A percentile compares a stretch with the other conserved stretches of the same genome.
phyloP scores from a whole-genome alignment of 306 rosid species.

The Acacia melanoxylon region DNA sequence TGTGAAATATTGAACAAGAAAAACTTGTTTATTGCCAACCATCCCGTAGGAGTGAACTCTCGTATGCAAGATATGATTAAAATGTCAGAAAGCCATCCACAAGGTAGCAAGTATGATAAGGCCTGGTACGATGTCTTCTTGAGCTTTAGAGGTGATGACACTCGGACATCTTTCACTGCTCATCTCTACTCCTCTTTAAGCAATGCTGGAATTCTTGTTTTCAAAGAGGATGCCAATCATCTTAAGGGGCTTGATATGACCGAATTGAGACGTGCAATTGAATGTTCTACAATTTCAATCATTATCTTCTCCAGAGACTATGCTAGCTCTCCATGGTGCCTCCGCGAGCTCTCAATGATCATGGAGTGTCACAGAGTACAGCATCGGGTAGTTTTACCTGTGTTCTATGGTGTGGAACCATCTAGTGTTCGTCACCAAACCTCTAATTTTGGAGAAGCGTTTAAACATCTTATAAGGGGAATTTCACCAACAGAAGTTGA shows the following conservation, averaged over 20 bases:
- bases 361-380: neutral
- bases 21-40: neutral
- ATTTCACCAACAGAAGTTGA: neutral
- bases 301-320: slow-evolving; percentile 20
- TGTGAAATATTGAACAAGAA: neutral
- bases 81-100: neutral
- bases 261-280: neutral
- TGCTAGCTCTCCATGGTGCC: slow-evolving; percentile 30
- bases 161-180: neutral
- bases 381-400: neutral
- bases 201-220: neutral
- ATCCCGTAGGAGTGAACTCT: neutral
- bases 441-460: neutral
- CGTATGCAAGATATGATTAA: neutral
- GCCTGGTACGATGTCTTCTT: neutral
- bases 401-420: neutral
- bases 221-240: neutral
- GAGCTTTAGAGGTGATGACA: neutral
- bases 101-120: neutral
- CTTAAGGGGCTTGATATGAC: neutral
- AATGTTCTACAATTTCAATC: neutral
- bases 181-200: slow-evolving; percentile 13
- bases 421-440: neutral
- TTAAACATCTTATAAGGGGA: neutral
- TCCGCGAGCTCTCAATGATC: neutral